Conservation (phyloP, 768 basidiomycete species). For the Tylopilus intermedius region DNA sequence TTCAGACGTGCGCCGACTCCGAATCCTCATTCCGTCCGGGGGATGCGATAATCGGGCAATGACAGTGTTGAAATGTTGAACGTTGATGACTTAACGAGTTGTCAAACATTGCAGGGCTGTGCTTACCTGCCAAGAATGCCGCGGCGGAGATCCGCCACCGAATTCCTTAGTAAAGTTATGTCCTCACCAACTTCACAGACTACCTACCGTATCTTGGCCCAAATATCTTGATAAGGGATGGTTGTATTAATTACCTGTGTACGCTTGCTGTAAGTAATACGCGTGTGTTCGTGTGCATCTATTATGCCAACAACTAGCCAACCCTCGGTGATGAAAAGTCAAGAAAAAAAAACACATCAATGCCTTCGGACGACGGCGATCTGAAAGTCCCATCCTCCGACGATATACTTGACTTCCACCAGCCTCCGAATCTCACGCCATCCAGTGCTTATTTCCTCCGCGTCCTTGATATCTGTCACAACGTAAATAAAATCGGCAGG, state of each 20-base stretch:
- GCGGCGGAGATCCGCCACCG: too few relatives aligned
- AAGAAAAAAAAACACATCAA: constrained; percentile 22
- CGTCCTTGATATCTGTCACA: constrained; percentile 51
- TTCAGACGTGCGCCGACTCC: neutral
- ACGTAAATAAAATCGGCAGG: constrained; percentile 91
- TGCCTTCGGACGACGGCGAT: constrained; percentile 78
- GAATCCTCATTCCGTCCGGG: neutral
- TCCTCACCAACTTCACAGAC: neutral
- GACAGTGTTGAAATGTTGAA: too few relatives aligned
- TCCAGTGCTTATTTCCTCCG: constrained; percentile 46
- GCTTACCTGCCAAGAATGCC: neutral
- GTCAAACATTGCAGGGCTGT: neutral
- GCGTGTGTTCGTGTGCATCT: constrained; percentile 5
- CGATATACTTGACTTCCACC: constrained; percentile 74
- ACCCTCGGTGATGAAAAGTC: neutral
- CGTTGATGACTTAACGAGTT: neutral
- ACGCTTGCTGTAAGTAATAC: constrained; percentile 10
- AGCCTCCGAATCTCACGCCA: constrained; percentile 87
- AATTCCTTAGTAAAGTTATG: too few relatives aligned
- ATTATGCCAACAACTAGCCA: neutral
- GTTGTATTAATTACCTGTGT: neutral
- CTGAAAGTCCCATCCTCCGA: constrained; percentile 86
- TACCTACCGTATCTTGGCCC: neutral
- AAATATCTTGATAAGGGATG: neutral
- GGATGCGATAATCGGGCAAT: neutral